A percentile compares a stretch with the other conserved stretches of the same genome.
These are phyloP conservation scores for Penicillium digitatum DNA, from an alignment of 2,329 filamentous ascomycete genomes.

Conservation along the genomic window DNA sequence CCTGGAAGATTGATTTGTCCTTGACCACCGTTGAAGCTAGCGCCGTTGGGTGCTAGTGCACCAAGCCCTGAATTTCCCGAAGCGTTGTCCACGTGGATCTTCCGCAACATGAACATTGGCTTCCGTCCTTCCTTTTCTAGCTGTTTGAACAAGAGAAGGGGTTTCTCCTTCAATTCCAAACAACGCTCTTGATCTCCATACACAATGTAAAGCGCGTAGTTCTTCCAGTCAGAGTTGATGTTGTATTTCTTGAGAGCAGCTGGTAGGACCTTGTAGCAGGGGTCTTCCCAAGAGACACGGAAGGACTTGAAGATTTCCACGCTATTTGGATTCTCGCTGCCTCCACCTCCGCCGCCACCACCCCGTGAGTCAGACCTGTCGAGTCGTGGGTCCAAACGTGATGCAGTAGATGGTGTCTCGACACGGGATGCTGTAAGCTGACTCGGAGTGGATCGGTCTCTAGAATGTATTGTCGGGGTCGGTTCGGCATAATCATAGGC, in stretches of 20 bases:
- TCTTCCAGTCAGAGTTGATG: slow-evolving; percentile 94
- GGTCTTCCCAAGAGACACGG: slow-evolving; percentile 95
- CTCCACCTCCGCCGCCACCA: slow-evolving; percentile 18
- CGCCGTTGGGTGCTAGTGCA: slow-evolving; percentile 31
- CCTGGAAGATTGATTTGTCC: slow-evolving; percentile 34
- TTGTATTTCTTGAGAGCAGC: slow-evolving; percentile 97
- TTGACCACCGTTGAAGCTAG: slow-evolving; percentile 27
- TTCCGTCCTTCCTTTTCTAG: slow-evolving; percentile 95
- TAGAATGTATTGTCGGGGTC: slow-evolving; percentile 25
- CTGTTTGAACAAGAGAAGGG: slow-evolving; percentile 94
- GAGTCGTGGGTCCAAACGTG: slow-evolving; percentile 10
- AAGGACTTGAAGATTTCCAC: slow-evolving; percentile 99
- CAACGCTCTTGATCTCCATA: slow-evolving; percentile 98
- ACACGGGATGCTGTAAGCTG: slow-evolving; percentile 30
- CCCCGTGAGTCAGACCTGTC: slow-evolving; percentile 29
- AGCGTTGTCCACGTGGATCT: slow-evolving; percentile 49
- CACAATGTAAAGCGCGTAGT: slow-evolving; percentile 96
- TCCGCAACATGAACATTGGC: slow-evolving; percentile 96
- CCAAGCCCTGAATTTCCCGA: slow-evolving; percentile 13
- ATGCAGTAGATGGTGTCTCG: slow-evolving; percentile 29
- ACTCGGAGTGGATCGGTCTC: slow-evolving; percentile 34
- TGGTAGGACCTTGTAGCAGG: slow-evolving; percentile 93
- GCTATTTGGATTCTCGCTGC: slow-evolving; percentile 33
- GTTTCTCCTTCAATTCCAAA: slow-evolving; percentile 85
- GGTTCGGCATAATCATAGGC: slow-evolving; percentile 42